A percentile compares a stretch with the other conserved stretches of the same genome.
phyloP scores from a whole-genome alignment of 805 yeast genomes.

The Metschnikowia lachancei region DNA sequence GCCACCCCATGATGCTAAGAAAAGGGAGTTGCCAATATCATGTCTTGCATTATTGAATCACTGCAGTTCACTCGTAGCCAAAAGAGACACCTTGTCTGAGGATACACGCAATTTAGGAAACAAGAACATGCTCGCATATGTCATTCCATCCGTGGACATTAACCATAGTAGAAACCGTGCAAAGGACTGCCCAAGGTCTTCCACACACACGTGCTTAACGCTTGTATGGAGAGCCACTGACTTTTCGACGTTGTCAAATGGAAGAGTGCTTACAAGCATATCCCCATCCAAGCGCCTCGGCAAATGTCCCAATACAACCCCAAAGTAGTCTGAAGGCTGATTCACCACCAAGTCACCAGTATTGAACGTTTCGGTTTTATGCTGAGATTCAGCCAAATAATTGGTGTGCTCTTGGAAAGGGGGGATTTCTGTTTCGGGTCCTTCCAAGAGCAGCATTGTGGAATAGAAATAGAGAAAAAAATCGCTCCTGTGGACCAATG shows the following conservation, averaged over 20 bases:
- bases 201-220: neutral
- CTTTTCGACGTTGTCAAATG: constrained; percentile 11
- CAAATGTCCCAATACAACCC: constrained; percentile 6
- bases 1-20: too few species aligned
- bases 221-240: constrained; percentile 8
- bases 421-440: neutral
- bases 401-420: constrained; percentile 1
- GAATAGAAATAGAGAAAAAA: constrained; percentile 13
- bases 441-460: constrained; percentile 4
- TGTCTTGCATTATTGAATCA: neutral
- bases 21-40: too few species aligned
- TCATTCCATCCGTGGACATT: constrained; percentile 15
- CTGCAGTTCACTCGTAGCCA: neutral
- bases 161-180: constrained; percentile 11
- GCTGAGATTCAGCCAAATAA: neutral
- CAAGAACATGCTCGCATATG: constrained; percentile 11
- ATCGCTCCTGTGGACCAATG: constrained; percentile 11
- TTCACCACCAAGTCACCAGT: constrained; percentile 10
- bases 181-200: constrained; percentile 3
- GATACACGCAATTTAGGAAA: constrained; percentile 5
- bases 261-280: constrained; percentile 4
- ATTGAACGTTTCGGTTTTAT: neutral
- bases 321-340: constrained; percentile 11
- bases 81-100: neutral
- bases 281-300: neutral